These are phyloP conservation scores for Lipomyces mesembrius DNA, from an alignment of 805 yeast species.

Conservation along the genomic window DNA sequence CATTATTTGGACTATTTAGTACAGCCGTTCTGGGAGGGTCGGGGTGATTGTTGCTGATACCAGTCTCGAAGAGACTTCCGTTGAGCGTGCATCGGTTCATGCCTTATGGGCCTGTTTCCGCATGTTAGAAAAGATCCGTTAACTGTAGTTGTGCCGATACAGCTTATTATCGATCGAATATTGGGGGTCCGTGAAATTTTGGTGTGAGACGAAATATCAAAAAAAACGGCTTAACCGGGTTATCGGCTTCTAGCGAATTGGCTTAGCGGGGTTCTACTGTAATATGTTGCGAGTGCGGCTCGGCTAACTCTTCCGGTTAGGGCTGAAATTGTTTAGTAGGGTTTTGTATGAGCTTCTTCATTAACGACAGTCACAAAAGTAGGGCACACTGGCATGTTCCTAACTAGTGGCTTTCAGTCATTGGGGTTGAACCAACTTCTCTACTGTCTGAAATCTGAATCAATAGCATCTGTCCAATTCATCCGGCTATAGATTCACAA, in stretches of 20 bases:
- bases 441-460: not conserved
- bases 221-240: too few relatives aligned
- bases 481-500: constrained; percentile 7
- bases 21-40: not conserved
- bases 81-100: not conserved
- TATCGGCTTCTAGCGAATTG: too few relatives aligned
- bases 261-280: too few relatives aligned
- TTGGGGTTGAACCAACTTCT: too few relatives aligned
- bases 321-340: too few relatives aligned
- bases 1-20: not conserved
- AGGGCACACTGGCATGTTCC: not conserved
- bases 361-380: not conserved
- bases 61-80: constrained; percentile 1
- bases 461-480: not conserved
- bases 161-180: not conserved
- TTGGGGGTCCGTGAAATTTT: not conserved
- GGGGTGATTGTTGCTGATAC: constrained; percentile 6
- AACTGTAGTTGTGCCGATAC: not conserved
- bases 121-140: not conserved
- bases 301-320: too few relatives aligned
- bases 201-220: not conserved
- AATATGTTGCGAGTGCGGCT: too few relatives aligned
- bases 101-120: not conserved
- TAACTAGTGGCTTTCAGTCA: too few relatives aligned
- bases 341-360: not conserved